A percentile compares a stretch with the other conserved stretches of the same genome.
Evolutionary conservation across 345 rosid species (phyloP).

Genomic region (Populus deltoides): DNA sequence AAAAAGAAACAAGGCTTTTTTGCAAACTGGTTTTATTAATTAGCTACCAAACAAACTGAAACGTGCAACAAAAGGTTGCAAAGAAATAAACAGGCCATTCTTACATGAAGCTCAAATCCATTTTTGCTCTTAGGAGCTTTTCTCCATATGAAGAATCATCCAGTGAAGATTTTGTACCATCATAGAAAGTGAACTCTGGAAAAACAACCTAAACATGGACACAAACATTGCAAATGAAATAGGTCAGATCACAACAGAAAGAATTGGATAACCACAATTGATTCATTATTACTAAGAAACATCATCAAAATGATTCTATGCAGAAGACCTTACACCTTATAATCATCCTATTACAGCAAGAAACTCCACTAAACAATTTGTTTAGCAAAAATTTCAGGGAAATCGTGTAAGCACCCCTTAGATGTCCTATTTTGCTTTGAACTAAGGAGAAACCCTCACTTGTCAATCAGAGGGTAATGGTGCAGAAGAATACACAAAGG

Average conservation of each 20-base stretch:
- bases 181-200: constrained; percentile 94
- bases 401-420: too few relatives aligned
- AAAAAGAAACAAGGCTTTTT: background rate
- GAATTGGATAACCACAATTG: background rate
- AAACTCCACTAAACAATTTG: too few relatives aligned
- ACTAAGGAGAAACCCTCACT: too few relatives aligned
- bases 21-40: background rate
- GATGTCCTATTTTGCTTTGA: too few relatives aligned
- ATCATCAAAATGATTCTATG: too few relatives aligned
- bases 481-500: too few relatives aligned
- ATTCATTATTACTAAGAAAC: too few relatives aligned
- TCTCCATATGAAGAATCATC: constrained; percentile 77
- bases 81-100: constrained; percentile 14
- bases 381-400: too few relatives aligned
- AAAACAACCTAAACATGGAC: constrained; percentile 63
- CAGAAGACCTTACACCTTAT: too few relatives aligned
- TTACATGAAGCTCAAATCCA: constrained; percentile 98
- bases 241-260: background rate
- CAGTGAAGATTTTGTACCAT: constrained; percentile 81
- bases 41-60: background rate
- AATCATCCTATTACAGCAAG: too few relatives aligned
- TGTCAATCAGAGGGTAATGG: too few relatives aligned
- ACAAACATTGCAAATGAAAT: constrained; percentile 1
- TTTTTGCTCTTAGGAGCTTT: constrained; percentile 90
- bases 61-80: background rate